Conservation (phyloP, 352 stramenopile genomes). For the Albugo laibachii region DNA sequence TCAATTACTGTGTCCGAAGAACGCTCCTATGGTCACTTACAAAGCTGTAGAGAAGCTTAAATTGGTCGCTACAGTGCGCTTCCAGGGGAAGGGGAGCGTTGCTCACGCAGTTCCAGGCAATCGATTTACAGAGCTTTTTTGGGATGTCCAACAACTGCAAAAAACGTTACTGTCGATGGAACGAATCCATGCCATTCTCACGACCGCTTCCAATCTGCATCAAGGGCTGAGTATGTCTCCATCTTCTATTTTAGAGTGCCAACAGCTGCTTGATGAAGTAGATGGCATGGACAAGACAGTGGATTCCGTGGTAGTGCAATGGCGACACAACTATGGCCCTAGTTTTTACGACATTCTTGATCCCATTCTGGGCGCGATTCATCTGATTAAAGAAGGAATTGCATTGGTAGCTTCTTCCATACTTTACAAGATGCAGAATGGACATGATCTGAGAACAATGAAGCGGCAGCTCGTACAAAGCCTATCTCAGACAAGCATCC, state of each 20-base stretch:
- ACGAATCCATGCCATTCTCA: background rate
- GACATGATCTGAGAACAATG: too few relatives aligned
- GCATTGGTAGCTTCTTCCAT: constrained; percentile 20
- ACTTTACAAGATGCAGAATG: constrained; percentile 2
- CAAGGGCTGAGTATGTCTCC: too few relatives aligned
- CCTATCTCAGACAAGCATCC: too few relatives aligned
- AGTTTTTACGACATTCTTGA: constrained; percentile 75
- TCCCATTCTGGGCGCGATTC: constrained; percentile 51
- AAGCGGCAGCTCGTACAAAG: too few relatives aligned
- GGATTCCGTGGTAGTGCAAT: constrained; percentile 47
- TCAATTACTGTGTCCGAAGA: background rate
- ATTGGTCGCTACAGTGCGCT: constrained; percentile 13
- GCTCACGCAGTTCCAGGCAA: constrained; percentile 16
- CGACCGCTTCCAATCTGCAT: too few relatives aligned
- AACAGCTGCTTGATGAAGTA: constrained; percentile 58
- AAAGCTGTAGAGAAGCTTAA: constrained; percentile 1
- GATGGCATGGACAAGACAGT: constrained; percentile 81
- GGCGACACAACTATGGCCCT: constrained; percentile 43
- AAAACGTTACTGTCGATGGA: constrained; percentile 17
- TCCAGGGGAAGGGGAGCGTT: constrained; percentile 2
- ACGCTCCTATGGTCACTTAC: background rate
- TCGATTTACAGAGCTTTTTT: constrained; percentile 58
- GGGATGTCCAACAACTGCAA: constrained; percentile 48
- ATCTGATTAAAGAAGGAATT: constrained; percentile 73
- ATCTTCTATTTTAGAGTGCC: constrained; percentile 12